Percentiles rank a stretch among this genome's conserved stretches.
Conservation (phyloP, 208 protist genomes). For the Wallacemonas rigidus region DNA sequence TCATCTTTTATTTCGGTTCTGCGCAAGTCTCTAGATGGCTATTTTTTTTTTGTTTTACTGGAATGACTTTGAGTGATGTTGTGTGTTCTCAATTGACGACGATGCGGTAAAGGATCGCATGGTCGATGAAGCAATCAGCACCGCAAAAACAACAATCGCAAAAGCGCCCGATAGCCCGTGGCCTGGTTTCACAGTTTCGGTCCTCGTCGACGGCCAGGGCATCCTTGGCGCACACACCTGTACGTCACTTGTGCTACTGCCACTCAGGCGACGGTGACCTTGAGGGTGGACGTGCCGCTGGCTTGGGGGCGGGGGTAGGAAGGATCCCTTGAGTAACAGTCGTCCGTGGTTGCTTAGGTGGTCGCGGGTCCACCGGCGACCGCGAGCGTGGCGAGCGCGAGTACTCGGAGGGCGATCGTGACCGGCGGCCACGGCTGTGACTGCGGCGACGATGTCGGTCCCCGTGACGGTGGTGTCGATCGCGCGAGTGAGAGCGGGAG, state of each 20-base stretch:
- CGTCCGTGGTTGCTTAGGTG: not conserved
- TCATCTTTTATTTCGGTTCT: not conserved
- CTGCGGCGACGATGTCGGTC: not conserved
- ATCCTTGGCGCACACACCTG: not conserved
- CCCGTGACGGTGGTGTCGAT: not conserved
- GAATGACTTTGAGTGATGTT: no score
- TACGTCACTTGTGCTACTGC: not conserved
- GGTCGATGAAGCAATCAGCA: no score
- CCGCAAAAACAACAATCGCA: no score
- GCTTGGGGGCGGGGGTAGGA: not conserved
- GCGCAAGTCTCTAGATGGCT: not conserved
- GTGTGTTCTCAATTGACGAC: no score
- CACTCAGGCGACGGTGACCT: not conserved
- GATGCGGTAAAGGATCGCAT: no score
- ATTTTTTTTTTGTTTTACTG: not conserved
- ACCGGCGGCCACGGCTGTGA: not conserved
- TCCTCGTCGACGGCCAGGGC: no score
- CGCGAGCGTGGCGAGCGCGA: slow-evolving; percentile 3
- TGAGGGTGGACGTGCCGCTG: not conserved
- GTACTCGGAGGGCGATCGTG: slow-evolving; percentile 2
- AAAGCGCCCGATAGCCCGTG: no score
- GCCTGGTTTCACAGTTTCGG: no score
- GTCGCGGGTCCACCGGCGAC: not conserved
- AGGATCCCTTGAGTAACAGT: not conserved
- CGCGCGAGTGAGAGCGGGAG: not conserved